Conservation (phyloP, 257 asterid species). For the Cruciata laevipes region DNA sequence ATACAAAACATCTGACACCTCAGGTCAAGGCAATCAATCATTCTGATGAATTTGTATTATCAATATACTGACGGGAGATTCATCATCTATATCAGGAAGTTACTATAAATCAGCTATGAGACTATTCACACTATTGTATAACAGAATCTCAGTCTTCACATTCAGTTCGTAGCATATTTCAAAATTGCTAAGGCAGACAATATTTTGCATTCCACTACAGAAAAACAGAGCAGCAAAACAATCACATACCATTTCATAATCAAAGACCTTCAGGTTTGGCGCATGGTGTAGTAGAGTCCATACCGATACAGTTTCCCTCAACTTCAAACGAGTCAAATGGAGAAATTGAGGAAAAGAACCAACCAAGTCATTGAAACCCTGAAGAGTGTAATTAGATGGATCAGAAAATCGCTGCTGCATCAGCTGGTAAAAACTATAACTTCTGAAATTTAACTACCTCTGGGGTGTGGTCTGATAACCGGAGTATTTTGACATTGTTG, state of each 20-base stretch:
- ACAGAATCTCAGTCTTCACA: neutral
- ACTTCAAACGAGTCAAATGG: neutral
- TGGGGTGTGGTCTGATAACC: neutral
- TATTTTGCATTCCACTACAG: too few species aligned
- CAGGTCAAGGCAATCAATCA: neutral
- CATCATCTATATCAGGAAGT: neutral
- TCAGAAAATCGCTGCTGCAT: neutral
- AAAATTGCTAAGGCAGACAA: too few species aligned
- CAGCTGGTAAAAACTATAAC: neutral
- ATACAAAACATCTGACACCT: too few species aligned
- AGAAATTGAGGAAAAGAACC: neutral
- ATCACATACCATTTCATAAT: neutral
- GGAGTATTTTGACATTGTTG: neutral
- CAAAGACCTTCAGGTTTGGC: neutral
- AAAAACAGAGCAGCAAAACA: neutral
- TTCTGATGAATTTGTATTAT: too few species aligned
- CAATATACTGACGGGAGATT: neutral
- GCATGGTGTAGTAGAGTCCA: neutral
- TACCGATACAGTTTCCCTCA: neutral
- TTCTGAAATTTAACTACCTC: neutral
- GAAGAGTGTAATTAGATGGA: neutral
- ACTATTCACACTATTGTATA: neutral
- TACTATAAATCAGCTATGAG: too few species aligned
- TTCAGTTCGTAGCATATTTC: too few species aligned
- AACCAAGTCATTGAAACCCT: neutral